Evolutionary conservation across 768 basidiomycete genomes (phyloP), one percentile per base, ranked within the genome.

Genomic region (Amanita jacksonii): DNA sequence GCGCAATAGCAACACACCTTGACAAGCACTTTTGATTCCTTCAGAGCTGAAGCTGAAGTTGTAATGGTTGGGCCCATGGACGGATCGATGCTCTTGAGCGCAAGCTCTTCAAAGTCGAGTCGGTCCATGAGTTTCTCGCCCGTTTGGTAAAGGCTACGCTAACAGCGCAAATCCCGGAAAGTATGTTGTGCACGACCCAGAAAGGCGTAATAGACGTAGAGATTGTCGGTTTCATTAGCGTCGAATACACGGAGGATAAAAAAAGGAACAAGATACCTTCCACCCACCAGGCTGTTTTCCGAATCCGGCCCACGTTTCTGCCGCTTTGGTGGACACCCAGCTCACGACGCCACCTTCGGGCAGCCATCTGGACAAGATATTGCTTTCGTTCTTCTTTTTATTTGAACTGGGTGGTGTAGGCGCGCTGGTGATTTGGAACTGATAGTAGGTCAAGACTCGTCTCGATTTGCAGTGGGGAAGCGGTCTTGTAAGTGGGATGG

Each of bases 71-170:
- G 83, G 0, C 77, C 82, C 37, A 81, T 53, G 8, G 81, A 76
- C 13, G 83, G 77, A 53, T 88, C 81, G 24, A 90, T 62, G 24
- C 74, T 70, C 58, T 84, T 84, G 52, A 90, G 66, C 6, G 78
- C 79, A 27, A 82, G 67, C 58, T 90, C 86, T 59, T 89, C 87
- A 51, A 87, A 88, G 40, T 87, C 87, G 49, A 87, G 66, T 16
- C 73, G 68, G 59, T 87, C 81, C 16, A 81, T 67, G 1, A 86
- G 57, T 16, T 74, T 74, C 63, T 86, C 80, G 19, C 86, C 86
- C 30, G 70, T 62, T 50, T 72, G 62, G 55, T 77, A 83, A 9
- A 74, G 74, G 58, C 85, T 88, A 49, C 22, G 51, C 20, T 46
- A 39, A 47, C 28, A 41, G 27, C 16, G 45, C 32, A 36, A 20